A percentile compares a stretch with the other conserved stretches of the same genome.
These are phyloP conservation scores for Dendrocalamus latiflorus DNA, from an alignment of 202 grass and related monocot genomes.

Conservation along the genomic window DNA sequence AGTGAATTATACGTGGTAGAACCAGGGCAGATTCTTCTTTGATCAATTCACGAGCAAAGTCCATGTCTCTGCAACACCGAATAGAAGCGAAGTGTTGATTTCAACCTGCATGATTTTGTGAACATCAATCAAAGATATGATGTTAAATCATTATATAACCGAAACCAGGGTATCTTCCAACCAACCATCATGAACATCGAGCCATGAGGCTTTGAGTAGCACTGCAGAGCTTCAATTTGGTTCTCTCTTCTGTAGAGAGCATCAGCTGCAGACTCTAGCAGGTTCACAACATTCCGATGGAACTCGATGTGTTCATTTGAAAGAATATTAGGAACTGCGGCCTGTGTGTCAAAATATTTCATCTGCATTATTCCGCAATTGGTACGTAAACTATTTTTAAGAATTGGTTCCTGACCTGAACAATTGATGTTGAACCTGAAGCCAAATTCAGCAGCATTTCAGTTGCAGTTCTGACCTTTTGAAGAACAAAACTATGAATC, in stretches of 20 bases:
- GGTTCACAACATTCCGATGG: slow-evolving; percentile 40
- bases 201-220: slow-evolving; percentile 67
- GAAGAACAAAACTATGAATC: slow-evolving; percentile 21
- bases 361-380: background rate
- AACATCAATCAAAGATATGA: background rate
- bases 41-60: slow-evolving; percentile 74
- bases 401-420: slow-evolving; percentile 56
- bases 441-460: slow-evolving; percentile 86
- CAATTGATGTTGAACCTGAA: slow-evolving; percentile 62
- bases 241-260: slow-evolving; percentile 48
- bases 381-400: background rate
- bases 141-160: background rate
- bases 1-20: slow-evolving; percentile 55
- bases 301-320: too few relatives aligned
- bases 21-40: slow-evolving; percentile 90
- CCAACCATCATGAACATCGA: slow-evolving; percentile 98
- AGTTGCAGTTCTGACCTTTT: slow-evolving; percentile 66
- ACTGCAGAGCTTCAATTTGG: slow-evolving; percentile 62
- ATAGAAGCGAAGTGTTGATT: slow-evolving; percentile 58
- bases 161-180: background rate
- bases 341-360: slow-evolving; percentile 29
- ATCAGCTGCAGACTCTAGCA: slow-evolving; percentile 61
- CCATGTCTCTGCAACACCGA: slow-evolving; percentile 63
- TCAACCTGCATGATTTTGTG: slow-evolving; percentile 56
- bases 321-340: slow-evolving; percentile 78